Evolutionary conservation across 139 green algal species (phyloP).

Genomic region (Chlamydomonas sphaeroides): DNA sequence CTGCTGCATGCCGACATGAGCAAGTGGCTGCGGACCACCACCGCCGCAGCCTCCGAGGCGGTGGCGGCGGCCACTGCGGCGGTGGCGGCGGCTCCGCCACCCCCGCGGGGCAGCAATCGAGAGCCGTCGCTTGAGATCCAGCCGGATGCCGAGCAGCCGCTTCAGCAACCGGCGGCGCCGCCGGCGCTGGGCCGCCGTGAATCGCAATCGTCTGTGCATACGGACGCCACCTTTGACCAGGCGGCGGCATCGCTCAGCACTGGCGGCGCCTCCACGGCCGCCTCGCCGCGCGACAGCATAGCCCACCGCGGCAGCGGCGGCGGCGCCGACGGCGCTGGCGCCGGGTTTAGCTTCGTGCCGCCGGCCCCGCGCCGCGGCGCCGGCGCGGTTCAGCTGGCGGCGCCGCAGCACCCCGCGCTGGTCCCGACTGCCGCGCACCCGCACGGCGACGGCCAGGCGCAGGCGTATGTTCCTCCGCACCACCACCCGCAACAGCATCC

Average conservation of each 20-base stretch:
- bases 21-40: constrained; percentile 9
- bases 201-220: constrained; percentile 5
- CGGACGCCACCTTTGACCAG: constrained; percentile 29
- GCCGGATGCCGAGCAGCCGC: not conserved
- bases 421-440: not conserved
- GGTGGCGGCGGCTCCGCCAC: not conserved
- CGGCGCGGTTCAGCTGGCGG: not conserved
- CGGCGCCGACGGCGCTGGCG: not conserved
- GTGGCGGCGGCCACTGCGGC: not conserved
- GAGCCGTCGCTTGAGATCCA: not conserved
- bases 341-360: constrained; percentile 5
- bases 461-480: too few relatives aligned
- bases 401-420: not conserved
- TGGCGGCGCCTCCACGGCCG: not conserved
- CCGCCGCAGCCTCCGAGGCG: not conserved
- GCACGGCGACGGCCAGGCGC: too few relatives aligned
- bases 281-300: constrained; percentile 23
- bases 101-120: too few relatives aligned
- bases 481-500: too few relatives aligned
- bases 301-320: not conserved
- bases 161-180: not conserved
- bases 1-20: constrained; percentile 35
- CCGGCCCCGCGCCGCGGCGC: not conserved
- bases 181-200: not conserved
- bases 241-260: not conserved